Evolutionary conservation across 2,329 filamentous ascomycete genomes (phyloP), one percentile per base, ranked within the genome.

Genomic region (Cladophialophora carrionii): DNA sequence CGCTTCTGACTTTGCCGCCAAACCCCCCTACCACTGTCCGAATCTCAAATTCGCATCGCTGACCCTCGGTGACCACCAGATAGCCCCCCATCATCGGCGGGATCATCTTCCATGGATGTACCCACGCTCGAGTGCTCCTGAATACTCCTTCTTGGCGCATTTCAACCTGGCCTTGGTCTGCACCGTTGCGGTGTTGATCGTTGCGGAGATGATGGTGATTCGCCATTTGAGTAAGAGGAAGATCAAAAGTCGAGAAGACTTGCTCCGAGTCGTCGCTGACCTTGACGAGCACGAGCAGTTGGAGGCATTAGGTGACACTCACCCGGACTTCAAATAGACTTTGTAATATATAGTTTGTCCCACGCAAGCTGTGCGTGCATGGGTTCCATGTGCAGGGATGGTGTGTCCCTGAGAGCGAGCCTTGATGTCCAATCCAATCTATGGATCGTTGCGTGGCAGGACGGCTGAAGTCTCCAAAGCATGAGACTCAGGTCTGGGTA

Each of bases 31-130:
- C n/a, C n/a, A 31, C 4, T 31, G 29, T 31, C 8, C 29, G 8
- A 31, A 31, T 31, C 29, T 31, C 29, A 31, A 31, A 31, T 8
- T 31, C 29, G 8, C 29, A 31, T 8, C 29, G 29, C 29, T 31
- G 29, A 31, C 29, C 8, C 29, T 31, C n/a, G n/a, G n/a, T n/a
- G n/a, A n/a, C n/a, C n/a, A n/a, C 32, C 32, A 34, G 48, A 65
- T 52, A 14, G 80, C 81, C 12, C 80, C 80, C 12, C 82, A 83
- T n/a, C 59, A 78, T 81, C 32, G 80, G 80, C 5, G 81, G 81
- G 0, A 82, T 84, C 63, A 81, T 84, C 48, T 80, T 80, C 78
- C 82, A 0, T 84, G 77, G 57, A 75, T 78, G 0, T 84, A 83
- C 72, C 66, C 82, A 55, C 71, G 72, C 9, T 77, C 78, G 24